These are phyloP conservation scores for Verbascum thapsus DNA, from an alignment of 257 asterid genomes.

Conservation along the genomic window DNA sequence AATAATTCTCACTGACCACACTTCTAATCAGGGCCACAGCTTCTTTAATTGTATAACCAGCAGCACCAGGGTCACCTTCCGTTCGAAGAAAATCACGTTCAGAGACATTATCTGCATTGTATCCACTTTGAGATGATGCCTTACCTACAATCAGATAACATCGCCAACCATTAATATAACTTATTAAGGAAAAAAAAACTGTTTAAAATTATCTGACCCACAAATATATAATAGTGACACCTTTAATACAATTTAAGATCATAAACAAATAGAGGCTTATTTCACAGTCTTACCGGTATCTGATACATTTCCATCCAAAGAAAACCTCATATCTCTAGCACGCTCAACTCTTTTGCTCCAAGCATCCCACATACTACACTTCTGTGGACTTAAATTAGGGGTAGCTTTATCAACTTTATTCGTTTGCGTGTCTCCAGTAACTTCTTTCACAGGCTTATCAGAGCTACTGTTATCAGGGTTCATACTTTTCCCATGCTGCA, in stretches of 20 bases:
- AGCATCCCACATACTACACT: slow-evolving; percentile 60
- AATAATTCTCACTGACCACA: slow-evolving; percentile 59
- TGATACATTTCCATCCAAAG: slow-evolving; percentile 64
- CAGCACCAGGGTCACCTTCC: slow-evolving; percentile 96
- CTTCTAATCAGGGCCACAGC: slow-evolving; percentile 85
- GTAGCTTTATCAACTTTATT: slow-evolving; percentile 34
- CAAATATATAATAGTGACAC: not conserved
- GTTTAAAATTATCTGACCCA: not conserved
- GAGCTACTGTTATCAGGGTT: slow-evolving; percentile 36
- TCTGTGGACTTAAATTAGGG: slow-evolving; percentile 32
- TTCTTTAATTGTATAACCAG: slow-evolving; percentile 91
- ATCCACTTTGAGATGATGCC: slow-evolving; percentile 42
- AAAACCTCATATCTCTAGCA: slow-evolving; percentile 76
- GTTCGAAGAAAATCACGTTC: slow-evolving; percentile 89
- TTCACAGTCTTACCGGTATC: slow-evolving; percentile 46
- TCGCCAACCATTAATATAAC: slow-evolving; percentile 28
- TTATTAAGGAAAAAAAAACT: not conserved
- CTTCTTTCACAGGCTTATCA: slow-evolving; percentile 33
- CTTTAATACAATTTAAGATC: not conserved
- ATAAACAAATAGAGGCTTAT: slow-evolving; percentile 1
- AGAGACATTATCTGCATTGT: slow-evolving; percentile 57
- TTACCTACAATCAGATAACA: slow-evolving; percentile 42
- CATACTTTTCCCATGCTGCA: slow-evolving; percentile 33
- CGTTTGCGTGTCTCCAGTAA: slow-evolving; percentile 30
- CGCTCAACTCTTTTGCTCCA: slow-evolving; percentile 91